Evolutionary conservation across 2,329 filamentous ascomycete genomes (phyloP), one percentile per base, ranked within the genome.

Genomic region (Penicillium capsulatum): DNA sequence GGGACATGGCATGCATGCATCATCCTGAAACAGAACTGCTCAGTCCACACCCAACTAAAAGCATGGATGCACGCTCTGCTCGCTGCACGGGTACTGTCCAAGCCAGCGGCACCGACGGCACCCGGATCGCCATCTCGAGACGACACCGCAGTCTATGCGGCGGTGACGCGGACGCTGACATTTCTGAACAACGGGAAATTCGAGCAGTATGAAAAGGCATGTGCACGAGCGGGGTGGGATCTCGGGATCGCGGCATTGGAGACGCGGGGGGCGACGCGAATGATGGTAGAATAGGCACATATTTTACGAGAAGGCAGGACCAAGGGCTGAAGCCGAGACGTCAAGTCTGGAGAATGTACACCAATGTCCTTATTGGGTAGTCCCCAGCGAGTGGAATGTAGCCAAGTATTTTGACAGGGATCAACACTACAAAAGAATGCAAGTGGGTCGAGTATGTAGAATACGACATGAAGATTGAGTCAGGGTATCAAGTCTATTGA

Each of bases 31-130:
- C 71, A 76, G 38, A 70, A 66, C 2, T 74, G 72, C 14, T 66
- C 65, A 2, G 59, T 75, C 9, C 55, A 53, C 15, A 66, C 72
- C 14, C 75, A 83, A 45, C 60, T 84, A 6, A 74, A 74, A 51
- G 79, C 77, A 17, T 84, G 81, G 80, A 72, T 72, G 53, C 79
- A 83, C 56, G 79, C 77, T 7, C 58, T 83, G 20, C 55, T 75
- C 30, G 59, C 74, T 22, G 72, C 72, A 28, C 58, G 56, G 39
- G 38, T 55, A 1, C 31, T 61, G 7, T 33, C 19, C 6, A 8
- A 9, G 14, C 44, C 33, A 2, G 22, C 4, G 17, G 19, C 17
- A 8, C 30, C 17, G 4, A 2, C 1, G 19, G 10, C 32, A 26
- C 16, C 17, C 13, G 16, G 5, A 14, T n/a, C 13, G 7, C 10